Conservation (phyloP, 805 yeast species). For the Debaryomyces castellii region DNA sequence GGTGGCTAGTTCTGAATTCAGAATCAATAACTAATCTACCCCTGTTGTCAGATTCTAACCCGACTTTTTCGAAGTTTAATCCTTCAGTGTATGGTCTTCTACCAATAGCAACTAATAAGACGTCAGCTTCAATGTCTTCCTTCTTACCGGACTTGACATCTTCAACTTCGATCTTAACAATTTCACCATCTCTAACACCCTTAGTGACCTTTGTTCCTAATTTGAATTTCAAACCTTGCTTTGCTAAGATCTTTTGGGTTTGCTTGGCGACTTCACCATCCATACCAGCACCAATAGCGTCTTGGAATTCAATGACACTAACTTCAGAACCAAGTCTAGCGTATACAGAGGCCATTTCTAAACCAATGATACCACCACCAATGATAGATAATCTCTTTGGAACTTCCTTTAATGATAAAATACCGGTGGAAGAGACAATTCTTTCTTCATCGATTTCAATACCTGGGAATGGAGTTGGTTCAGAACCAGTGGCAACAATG, state of each 20-base stretch:
- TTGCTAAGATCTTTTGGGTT: conserved; percentile 83
- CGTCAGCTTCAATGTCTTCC: conserved; percentile 83
- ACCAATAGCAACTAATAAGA: conserved; percentile 94
- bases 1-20: conserved; percentile 86
- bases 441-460: conserved; percentile 94
- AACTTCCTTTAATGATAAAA: conserved; percentile 76
- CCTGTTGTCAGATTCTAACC: conserved; percentile 85
- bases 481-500: conserved; percentile 98
- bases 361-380: conserved; percentile 99
- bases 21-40: conserved; percentile 94
- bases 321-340: conserved; percentile 93
- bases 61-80: conserved; percentile 82
- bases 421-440: conserved; percentile 95
- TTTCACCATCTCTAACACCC: conserved; percentile 87
- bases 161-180: conserved; percentile 84
- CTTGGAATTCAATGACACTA: conserved; percentile 88
- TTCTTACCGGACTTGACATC: conserved; percentile 82
- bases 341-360: conserved; percentile 99
- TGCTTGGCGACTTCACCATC: conserved; percentile 91
- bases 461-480: conserved; percentile 98
- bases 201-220: conserved; percentile 86
- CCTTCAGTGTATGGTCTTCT: conserved; percentile 97
- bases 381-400: conserved; percentile 91
- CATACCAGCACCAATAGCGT: conserved; percentile 96
- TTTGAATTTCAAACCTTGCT: conserved; percentile 95